Evolutionary conservation across 2,329 filamentous ascomycete genomes (phyloP).

Genomic region (Calonectria multiphialidica): DNA sequence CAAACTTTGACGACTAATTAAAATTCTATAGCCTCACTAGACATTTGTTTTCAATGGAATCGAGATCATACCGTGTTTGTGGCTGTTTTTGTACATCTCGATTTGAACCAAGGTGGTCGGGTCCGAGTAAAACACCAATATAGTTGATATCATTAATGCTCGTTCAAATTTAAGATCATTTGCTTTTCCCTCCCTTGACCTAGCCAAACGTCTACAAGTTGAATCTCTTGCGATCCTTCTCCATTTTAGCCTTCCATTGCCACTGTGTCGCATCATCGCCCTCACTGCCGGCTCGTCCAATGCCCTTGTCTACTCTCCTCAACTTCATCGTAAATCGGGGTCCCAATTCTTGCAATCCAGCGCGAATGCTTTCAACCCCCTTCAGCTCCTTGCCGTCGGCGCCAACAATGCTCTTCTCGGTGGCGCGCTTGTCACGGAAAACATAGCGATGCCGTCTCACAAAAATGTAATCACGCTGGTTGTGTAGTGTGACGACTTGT

Average conservation of each 20-base stretch:
- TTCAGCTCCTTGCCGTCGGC: slow-evolving; percentile 86
- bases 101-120: neutral
- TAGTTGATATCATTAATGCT: slow-evolving; percentile 20
- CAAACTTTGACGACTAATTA: no score
- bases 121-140: neutral
- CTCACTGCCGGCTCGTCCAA: slow-evolving; percentile 75
- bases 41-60: neutral
- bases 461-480: slow-evolving; percentile 97
- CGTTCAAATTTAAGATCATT: neutral
- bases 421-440: slow-evolving; percentile 88
- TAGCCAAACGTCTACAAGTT: slow-evolving; percentile 73
- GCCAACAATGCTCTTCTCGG: slow-evolving; percentile 87
- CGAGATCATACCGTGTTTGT: no score
- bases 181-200: neutral
- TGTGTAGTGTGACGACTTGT: slow-evolving; percentile 93
- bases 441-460: slow-evolving; percentile 90
- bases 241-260: slow-evolving; percentile 97
- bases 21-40: neutral
- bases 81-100: neutral
- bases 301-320: slow-evolving; percentile 89
- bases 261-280: slow-evolving; percentile 86
- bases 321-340: slow-evolving; percentile 84
- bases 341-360: slow-evolving; percentile 90
- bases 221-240: slow-evolving; percentile 94
- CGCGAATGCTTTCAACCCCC: slow-evolving; percentile 86